Percentiles rank a stretch among this genome's conserved stretches.
These are phyloP conservation scores for Aspergillus piperis DNA, from an alignment of 2,329 filamentous ascomycete species.

Conservation along the genomic window DNA sequence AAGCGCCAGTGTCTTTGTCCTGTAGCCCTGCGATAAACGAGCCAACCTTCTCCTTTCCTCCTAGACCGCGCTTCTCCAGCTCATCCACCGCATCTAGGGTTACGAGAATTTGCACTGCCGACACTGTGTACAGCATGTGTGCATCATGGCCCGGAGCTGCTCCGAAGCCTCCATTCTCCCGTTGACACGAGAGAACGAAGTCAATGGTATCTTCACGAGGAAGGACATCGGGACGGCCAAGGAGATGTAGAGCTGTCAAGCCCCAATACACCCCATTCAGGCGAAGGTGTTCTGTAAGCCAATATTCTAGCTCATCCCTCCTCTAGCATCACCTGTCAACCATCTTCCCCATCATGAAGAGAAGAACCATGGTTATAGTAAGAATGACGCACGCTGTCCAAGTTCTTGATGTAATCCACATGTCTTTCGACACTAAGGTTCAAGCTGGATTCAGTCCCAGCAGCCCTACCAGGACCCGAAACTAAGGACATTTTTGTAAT, in stretches of 20 bases:
- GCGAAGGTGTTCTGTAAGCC: slow-evolving; percentile 94
- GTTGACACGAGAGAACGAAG: slow-evolving; percentile 94
- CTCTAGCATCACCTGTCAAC: slow-evolving; percentile 57
- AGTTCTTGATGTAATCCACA: slow-evolving; percentile 87
- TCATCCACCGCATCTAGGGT: slow-evolving; percentile 82
- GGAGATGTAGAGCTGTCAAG: slow-evolving; percentile 80
- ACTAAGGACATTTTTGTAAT: slow-evolving; percentile 57
- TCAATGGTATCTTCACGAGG: slow-evolving; percentile 79
- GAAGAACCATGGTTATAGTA: slow-evolving; percentile 24
- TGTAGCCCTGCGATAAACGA: slow-evolving; percentile 83
- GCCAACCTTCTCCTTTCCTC: slow-evolving; percentile 71
- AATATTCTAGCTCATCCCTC: slow-evolving; percentile 95
- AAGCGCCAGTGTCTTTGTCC: slow-evolving; percentile 77
- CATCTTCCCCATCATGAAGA: slow-evolving; percentile 23
- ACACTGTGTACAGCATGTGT: slow-evolving; percentile 94
- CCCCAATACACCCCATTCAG: slow-evolving; percentile 98
- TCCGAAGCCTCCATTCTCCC: slow-evolving; percentile 85
- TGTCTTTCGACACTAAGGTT: slow-evolving; percentile 65
- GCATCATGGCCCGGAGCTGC: slow-evolving; percentile 92
- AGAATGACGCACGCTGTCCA: slow-evolving; percentile 71
- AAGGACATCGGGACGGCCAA: slow-evolving; percentile 77
- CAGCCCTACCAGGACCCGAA: slow-evolving; percentile 60
- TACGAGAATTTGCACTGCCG: slow-evolving; percentile 88
- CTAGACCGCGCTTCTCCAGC: slow-evolving; percentile 68
- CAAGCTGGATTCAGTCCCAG: slow-evolving; percentile 48